Evolutionary conservation across 2,329 filamentous ascomycete species (phyloP), one percentile per base, ranked within the genome.

Genomic region (Chrysoporthe cubensis): DNA sequence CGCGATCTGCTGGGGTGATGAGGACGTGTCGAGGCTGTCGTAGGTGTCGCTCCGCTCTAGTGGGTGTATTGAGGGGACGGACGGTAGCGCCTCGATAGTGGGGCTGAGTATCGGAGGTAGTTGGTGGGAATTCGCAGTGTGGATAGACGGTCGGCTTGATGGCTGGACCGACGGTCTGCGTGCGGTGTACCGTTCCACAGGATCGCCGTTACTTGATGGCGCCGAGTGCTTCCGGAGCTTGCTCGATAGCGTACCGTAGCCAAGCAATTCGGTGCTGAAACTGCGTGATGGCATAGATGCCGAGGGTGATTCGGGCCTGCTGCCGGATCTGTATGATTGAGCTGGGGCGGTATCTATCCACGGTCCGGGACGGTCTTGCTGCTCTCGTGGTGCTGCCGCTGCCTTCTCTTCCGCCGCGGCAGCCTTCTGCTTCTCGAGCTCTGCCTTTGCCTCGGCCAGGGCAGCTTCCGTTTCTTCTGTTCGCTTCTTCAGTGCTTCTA

Each of bases 1-100:
- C 68, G 92, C 86, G 7, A 91, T 88, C 68, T 90, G 89, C 50
- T 88, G 88, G 1, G 90, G 90, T 3, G 88, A 91, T 0, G 84
- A 85, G 2, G 83, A 81, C 18, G 80, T 83, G 61, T 87, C 86
- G 34, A 84, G 78, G n/a, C 82, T 83, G 54, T 88, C 86, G 69
- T 84, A 83, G 43, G 81, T 75, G 50, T 83, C 83, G 13, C 83
- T 80, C 52, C 76, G 77, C 63, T 87, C 84, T 2, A 83, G 79
- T 18, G 83, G 79, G 61, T 82, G 80, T 1, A 79, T 75, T 3
- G 78, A 75, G 0, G 82, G 80, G 0, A 79, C 79, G 7, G 81
- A 79, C 0, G 80, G 75, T 26, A 80, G 76, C 9, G 80, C 77
- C 26, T 85, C 81, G n/a, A 83, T 84, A 0, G 83, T 80, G 0